These are phyloP conservation scores for Solanum rostratum DNA, from an alignment of 257 asterid genomes.

Conservation along the genomic window DNA sequence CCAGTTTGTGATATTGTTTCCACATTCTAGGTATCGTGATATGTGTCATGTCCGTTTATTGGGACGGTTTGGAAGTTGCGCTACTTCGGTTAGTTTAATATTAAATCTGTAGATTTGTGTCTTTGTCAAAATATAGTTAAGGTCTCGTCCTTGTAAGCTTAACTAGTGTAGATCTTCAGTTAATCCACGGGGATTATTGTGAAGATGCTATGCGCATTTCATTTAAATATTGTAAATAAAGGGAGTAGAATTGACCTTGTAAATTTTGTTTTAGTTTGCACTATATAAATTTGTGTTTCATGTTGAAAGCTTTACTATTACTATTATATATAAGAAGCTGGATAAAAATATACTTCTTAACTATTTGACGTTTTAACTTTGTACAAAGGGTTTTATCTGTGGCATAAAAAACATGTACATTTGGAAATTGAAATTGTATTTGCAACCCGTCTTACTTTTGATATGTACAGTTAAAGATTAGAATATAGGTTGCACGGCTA, in stretches of 20 bases:
- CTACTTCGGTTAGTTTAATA: too few relatives aligned
- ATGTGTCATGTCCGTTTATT: neutral
- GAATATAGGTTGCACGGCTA: neutral
- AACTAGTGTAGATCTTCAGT: neutral
- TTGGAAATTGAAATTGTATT: neutral
- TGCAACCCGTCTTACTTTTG: neutral
- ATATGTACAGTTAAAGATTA: neutral
- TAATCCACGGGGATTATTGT: neutral
- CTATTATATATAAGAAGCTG: too few relatives aligned
- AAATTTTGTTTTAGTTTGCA: neutral
- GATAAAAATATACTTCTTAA: neutral
- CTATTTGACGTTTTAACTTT: neutral
- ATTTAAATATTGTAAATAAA: too few relatives aligned
- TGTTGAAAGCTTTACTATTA: fast-evolving
- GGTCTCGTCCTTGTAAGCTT: too few relatives aligned
- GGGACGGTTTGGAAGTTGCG: neutral
- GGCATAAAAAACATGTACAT: too few relatives aligned
- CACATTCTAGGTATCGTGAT: neutral
- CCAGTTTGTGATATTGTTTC: neutral
- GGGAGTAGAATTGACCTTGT: neutral
- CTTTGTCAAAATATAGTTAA: neutral
- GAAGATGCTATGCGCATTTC: neutral
- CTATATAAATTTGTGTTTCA: neutral
- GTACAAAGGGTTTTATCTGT: neutral
- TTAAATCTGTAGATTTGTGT: neutral